Evolutionary conservation across 306 rosid species (phyloP).

Genomic region (Ochetophila trinervis): DNA sequence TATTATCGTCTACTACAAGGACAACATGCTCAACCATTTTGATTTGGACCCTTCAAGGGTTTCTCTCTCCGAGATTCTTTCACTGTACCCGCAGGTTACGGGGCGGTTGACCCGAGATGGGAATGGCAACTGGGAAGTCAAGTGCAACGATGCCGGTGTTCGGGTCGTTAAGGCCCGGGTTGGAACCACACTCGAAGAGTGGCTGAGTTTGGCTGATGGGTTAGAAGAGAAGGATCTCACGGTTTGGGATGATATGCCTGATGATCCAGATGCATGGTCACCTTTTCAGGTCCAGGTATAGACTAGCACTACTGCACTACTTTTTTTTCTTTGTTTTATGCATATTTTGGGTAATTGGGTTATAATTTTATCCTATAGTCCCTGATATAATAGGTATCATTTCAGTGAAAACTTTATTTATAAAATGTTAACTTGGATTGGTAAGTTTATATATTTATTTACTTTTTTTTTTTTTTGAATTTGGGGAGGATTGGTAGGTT

Average conservation of each 20-base stretch:
- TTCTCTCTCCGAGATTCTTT: conserved; percentile 35
- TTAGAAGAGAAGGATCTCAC: conserved; percentile 42
- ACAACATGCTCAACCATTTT: conserved; percentile 33
- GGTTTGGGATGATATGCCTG: conserved; percentile 56
- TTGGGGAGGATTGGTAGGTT: too few relatives aligned
- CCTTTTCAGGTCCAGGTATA: conserved; percentile 69
- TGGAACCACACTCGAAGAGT: conserved; percentile 46
- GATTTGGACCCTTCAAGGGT: conserved; percentile 53
- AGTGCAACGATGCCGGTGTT: conserved; percentile 65
- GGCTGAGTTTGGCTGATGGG: conserved; percentile 49
- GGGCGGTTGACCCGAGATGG: conserved; percentile 46
- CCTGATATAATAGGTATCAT: too few relatives aligned
- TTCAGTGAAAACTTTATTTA: too few relatives aligned
- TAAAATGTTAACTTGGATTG: too few relatives aligned
- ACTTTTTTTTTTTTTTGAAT: too few relatives aligned
- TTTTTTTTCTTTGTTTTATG: not conserved
- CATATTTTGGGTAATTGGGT: not conserved
- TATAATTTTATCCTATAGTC: not conserved
- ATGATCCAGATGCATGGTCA: conserved; percentile 51
- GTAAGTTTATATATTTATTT: too few relatives aligned
- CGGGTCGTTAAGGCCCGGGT: conserved; percentile 49
- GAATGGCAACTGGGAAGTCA: conserved; percentile 51
- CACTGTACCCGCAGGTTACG: conserved; percentile 48
- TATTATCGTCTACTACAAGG: conserved; percentile 49
- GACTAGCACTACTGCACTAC: too few relatives aligned